Evolutionary conservation across 1,284 basidiomycete genomes (phyloP).

Genomic region (Moniliophthora roreri): DNA sequence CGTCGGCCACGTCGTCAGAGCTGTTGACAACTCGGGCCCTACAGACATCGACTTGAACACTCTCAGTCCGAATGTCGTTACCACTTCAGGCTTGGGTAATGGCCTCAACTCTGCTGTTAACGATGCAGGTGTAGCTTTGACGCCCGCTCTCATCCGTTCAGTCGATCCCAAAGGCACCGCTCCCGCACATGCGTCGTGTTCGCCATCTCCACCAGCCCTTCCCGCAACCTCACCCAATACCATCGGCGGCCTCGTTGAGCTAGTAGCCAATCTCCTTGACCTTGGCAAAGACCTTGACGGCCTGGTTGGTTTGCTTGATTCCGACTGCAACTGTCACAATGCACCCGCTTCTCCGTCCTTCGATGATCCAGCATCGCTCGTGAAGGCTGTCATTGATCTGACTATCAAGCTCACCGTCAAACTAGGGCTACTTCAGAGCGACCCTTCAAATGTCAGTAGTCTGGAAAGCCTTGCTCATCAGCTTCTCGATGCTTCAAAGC

Average conservation of each 20-base stretch:
- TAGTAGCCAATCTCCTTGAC: neutral
- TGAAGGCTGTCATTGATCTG: neutral
- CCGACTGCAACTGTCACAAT: constrained; percentile 1
- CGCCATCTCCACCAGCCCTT: neutral
- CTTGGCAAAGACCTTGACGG: neutral
- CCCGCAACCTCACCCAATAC: neutral
- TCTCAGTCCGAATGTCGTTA: too few species aligned
- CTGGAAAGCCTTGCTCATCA: neutral
- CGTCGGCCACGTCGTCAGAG: neutral
- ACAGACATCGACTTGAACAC: neutral
- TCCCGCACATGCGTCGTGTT: neutral
- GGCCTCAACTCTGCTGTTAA: too few species aligned
- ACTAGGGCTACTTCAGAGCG: neutral
- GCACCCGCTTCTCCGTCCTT: neutral
- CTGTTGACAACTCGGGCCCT: neutral
- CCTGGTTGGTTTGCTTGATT: neutral
- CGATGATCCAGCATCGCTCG: neutral
- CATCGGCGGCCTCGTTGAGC: neutral
- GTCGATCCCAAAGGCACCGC: neutral
- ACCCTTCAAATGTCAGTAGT: neutral
- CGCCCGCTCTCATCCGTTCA: neutral
- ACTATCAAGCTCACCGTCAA: neutral
- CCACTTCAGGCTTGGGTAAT: too few species aligned
- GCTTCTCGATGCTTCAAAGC: neutral
- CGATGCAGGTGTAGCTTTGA: neutral